Conservation (phyloP, 2,329 filamentous ascomycete species). For the Pseudogymnoascus sp. region DNA sequence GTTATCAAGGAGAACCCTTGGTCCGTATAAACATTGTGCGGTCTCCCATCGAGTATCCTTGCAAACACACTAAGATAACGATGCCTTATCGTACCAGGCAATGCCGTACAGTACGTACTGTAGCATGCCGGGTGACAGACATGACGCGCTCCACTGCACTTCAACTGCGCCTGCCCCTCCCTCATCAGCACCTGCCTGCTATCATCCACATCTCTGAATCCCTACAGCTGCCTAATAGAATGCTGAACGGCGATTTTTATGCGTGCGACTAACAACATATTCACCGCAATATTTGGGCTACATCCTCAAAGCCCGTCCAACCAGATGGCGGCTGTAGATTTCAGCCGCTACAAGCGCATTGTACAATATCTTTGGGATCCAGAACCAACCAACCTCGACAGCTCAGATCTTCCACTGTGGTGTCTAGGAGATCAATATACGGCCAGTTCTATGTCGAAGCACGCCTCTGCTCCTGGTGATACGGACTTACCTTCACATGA, state of each 20-base stretch:
- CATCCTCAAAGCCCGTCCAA: background rate
- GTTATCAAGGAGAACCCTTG: background rate
- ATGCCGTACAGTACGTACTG: background rate
- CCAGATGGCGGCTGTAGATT: conserved; percentile 59
- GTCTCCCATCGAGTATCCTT: conserved; percentile 3
- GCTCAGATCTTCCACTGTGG: conserved; percentile 69
- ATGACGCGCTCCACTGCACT: conserved; percentile 9
- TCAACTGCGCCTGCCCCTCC: conserved; percentile 2
- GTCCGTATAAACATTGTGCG: background rate
- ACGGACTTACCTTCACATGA: background rate
- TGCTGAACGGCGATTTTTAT: background rate
- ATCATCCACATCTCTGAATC: background rate
- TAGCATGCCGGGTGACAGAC: conserved; percentile 13
- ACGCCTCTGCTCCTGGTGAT: background rate
- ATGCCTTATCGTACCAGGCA: conserved; percentile 1
- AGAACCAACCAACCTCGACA: conserved; percentile 71
- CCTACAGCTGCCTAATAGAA: background rate
- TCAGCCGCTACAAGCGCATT: conserved; percentile 73
- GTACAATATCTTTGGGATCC: conserved; percentile 92
- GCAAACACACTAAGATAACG: conserved; percentile 7
- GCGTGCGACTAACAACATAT: conserved; percentile 8
- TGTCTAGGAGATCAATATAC: conserved; percentile 63
- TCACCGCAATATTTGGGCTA: conserved; percentile 6
- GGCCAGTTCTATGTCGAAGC: conserved; percentile 9
- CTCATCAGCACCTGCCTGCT: background rate